Conservation (phyloP, 495 filamentous ascomycete genomes). For the Aspergillus avenaceus region DNA sequence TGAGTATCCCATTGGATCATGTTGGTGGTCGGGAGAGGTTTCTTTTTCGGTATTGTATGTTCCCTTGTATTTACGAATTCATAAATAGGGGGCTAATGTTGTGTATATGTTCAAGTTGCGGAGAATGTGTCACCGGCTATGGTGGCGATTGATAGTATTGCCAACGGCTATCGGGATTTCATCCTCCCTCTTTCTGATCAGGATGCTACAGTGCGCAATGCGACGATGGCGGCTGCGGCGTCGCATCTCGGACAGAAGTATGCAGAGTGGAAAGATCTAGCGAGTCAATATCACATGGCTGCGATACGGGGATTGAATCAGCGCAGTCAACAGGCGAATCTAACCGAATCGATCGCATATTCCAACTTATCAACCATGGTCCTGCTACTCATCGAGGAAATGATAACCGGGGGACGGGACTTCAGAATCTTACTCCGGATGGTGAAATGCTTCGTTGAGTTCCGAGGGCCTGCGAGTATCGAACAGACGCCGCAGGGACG, state of each 20-base stretch:
- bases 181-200: slow-evolving; percentile 7
- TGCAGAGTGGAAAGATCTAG: neutral
- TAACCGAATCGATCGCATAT: too few species aligned
- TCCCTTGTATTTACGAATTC: neutral
- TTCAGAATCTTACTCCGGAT: too few species aligned
- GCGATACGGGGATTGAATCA: too few species aligned
- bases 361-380: too few species aligned
- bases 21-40: neutral
- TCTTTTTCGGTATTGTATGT: slow-evolving; percentile 4
- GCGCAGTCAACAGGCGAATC: too few species aligned
- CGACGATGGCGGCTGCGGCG: neutral
- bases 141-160: slow-evolving; percentile 5
- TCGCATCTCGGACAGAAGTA: slow-evolving; percentile 1
- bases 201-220: neutral
- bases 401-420: too few species aligned
- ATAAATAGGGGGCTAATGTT: too few species aligned
- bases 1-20: neutral
- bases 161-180: slow-evolving; percentile 10
- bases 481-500: too few species aligned
- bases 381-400: too few species aligned
- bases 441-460: too few species aligned
- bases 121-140: slow-evolving; percentile 1
- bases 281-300: neutral
- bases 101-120: too few species aligned
- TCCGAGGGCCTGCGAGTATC: too few species aligned